phyloP scores from a whole-genome alignment of 192 early-diverging fungal species.

The Coemansia sp. region DNA sequence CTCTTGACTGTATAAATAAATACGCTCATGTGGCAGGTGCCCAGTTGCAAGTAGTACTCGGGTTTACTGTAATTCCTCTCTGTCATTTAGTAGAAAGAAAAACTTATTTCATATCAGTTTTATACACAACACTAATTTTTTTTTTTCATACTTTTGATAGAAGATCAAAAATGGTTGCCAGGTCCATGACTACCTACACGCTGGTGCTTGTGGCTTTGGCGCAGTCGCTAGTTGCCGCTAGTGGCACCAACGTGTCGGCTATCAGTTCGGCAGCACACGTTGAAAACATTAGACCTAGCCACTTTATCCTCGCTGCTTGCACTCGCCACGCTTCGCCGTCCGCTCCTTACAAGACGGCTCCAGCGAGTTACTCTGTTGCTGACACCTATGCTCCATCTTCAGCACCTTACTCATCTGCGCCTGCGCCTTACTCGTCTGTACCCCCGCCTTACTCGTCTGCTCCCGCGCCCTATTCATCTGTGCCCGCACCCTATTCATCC shows the following conservation, averaged over 20 bases:
- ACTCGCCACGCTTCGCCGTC: not conserved
- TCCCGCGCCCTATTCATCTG: not conserved
- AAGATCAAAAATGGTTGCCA: conserved; percentile 20
- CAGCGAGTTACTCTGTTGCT: conserved; percentile 19
- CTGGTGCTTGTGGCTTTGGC: conserved; percentile 32
- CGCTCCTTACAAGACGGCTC: not conserved
- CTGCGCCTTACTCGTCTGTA: no score
- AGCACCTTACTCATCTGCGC: no score
- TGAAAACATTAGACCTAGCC: not conserved
- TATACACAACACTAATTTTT: not conserved
- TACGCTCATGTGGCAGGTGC: no score
- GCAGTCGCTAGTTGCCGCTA: conserved; percentile 16
- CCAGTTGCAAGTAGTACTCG: not conserved
- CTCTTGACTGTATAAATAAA: not conserved
- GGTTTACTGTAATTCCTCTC: not conserved
- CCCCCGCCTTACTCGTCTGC: not conserved
- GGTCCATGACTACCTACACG: conserved; percentile 36
- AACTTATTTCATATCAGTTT: not conserved
- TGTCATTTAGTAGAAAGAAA: not conserved
- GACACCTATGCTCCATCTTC: no score
- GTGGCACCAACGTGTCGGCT: not conserved
- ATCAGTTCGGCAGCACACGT: not conserved
- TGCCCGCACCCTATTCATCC: not conserved
- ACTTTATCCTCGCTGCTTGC: not conserved
- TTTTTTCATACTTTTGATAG: not conserved